These are phyloP conservation scores for grape (Vitis vinifera) DNA, from an alignment of 164 flowering plant species.

Conservation along the genomic window ASM3070453v1 NC_081809.1:2863501-2864000, in stretches of 20 bases:
- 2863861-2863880: constrained; percentile 53
- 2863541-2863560: constrained; percentile 62
- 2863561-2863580: constrained; percentile 84
- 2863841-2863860: constrained; percentile 65
- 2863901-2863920: constrained; percentile 73
- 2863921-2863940: constrained; percentile 56
- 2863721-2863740: constrained; percentile 82
- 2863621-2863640: background rate
- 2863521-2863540: constrained; percentile 83
- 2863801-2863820: constrained; percentile 70
- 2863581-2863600: constrained; percentile 59
- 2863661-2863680: background rate
- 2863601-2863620: constrained; percentile 55
- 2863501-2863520: constrained; percentile 65
- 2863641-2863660: background rate
- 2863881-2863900: constrained; percentile 80
- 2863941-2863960: constrained; percentile 40
- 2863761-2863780: constrained; percentile 51
- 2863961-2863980: constrained; percentile 67
- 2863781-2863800: constrained; percentile 58
- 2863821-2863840: constrained; percentile 65
- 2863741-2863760: constrained; percentile 74
- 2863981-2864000: constrained; percentile 52
- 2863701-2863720: constrained; percentile 42
- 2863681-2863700: constrained; percentile 9